Evolutionary conservation across 148 eudicot genomes (phyloP).

Genomic region (Camellia japonica): DNA sequence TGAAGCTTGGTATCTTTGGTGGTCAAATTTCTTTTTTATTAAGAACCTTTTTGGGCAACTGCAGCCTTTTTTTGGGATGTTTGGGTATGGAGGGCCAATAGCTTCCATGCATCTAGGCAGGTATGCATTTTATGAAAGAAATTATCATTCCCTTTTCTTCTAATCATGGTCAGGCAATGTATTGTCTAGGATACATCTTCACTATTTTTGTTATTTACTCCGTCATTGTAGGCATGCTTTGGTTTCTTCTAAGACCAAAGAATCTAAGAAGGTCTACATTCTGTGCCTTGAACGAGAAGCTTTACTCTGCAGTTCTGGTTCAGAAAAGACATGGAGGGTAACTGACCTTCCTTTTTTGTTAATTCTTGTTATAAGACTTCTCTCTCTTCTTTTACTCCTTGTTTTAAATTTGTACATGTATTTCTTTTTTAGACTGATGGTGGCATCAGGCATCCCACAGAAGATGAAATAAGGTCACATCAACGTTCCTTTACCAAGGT

Average conservation of each 20-base stretch:
- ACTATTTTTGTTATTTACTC: not conserved
- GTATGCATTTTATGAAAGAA: slow-evolving; percentile 27
- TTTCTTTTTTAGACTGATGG: slow-evolving; percentile 50
- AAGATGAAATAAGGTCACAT: slow-evolving; percentile 48
- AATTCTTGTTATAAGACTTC: not conserved
- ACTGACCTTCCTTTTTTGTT: slow-evolving; percentile 9
- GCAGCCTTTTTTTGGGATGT: slow-evolving; percentile 91
- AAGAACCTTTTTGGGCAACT: slow-evolving; percentile 13
- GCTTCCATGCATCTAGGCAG: slow-evolving; percentile 83
- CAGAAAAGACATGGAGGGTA: slow-evolving; percentile 63
- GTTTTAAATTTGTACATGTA: not conserved
- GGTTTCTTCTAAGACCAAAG: slow-evolving; percentile 63
- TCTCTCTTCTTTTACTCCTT: not conserved
- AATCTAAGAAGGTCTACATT: slow-evolving; percentile 49
- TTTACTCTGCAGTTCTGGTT: slow-evolving; percentile 40
- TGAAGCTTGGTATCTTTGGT: not conserved
- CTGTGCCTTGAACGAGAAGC: slow-evolving; percentile 60
- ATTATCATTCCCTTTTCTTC: not conserved
- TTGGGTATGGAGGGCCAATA: slow-evolving; percentile 76
- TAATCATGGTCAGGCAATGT: not conserved
- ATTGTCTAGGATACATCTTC: not conserved
- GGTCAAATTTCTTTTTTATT: not conserved
- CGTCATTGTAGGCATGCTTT: slow-evolving; percentile 42
- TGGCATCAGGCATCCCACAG: slow-evolving; percentile 51
- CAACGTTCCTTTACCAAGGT: slow-evolving; percentile 78